phyloP scores from a whole-genome alignment of 2,329 filamentous ascomycete genomes.

The Colletotrichum camelliae region DNA sequence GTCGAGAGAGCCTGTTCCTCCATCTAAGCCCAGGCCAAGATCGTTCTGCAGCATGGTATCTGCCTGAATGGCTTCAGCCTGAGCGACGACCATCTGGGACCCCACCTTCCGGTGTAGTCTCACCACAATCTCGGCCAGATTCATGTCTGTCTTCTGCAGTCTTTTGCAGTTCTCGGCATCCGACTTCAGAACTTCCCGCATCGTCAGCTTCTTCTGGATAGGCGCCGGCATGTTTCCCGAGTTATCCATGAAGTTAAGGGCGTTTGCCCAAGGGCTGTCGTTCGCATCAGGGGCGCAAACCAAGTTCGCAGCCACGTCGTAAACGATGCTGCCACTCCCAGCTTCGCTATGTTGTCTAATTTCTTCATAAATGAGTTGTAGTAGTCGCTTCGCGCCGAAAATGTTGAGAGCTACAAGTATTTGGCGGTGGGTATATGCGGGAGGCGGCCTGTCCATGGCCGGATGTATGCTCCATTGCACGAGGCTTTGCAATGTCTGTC shows the following conservation, averaged over 20 bases:
- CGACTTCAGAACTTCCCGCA: slow-evolving; percentile 64
- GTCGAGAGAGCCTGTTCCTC: slow-evolving; percentile 34
- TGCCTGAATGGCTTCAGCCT: slow-evolving; percentile 37
- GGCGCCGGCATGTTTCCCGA: slow-evolving; percentile 39
- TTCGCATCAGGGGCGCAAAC: slow-evolving; percentile 70
- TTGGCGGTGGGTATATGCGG: slow-evolving; percentile 76
- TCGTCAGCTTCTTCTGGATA: slow-evolving; percentile 55
- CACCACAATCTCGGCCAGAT: slow-evolving; percentile 65
- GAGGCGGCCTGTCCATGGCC: slow-evolving; percentile 58
- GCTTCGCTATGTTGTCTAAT: slow-evolving; percentile 65
- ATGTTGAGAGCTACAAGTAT: slow-evolving; percentile 66
- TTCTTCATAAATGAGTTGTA: slow-evolving; percentile 71
- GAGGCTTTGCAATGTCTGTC: slow-evolving; percentile 66
- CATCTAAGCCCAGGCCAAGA: slow-evolving; percentile 45
- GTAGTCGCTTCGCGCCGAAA: slow-evolving; percentile 64
- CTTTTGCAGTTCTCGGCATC: slow-evolving; percentile 63
- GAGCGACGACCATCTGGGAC: slow-evolving; percentile 59
- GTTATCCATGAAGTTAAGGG: slow-evolving; percentile 37
- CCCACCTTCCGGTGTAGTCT: slow-evolving; percentile 70
- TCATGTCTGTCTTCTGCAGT: slow-evolving; percentile 60
- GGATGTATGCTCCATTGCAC: slow-evolving; percentile 71
- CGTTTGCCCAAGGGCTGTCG: slow-evolving; percentile 42
- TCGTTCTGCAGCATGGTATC: slow-evolving; percentile 48
- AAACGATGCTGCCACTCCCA: slow-evolving; percentile 64
- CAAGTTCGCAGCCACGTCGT: slow-evolving; percentile 73